These are phyloP conservation scores for Lotmaria passim DNA, from an alignment of 208 protist genomes.

Conservation along the genomic window DNA sequence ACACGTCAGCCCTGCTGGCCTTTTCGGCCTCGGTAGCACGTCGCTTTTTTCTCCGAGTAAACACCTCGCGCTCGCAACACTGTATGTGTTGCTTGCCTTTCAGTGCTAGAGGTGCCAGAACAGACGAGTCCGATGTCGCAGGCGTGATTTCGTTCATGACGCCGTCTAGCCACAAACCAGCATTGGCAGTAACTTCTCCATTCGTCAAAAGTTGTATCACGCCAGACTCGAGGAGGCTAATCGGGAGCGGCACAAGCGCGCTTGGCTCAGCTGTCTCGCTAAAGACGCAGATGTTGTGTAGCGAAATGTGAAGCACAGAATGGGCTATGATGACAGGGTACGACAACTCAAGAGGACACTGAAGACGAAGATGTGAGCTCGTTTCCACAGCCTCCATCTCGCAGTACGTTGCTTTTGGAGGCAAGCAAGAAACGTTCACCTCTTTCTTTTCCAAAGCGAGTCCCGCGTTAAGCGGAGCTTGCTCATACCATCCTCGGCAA, in stretches of 20 bases:
- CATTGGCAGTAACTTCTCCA: constrained; percentile 32
- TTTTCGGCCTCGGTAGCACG: constrained; percentile 28
- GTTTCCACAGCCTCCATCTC: constrained; percentile 54
- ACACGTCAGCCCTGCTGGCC: constrained; percentile 31
- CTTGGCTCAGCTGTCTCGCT: constrained; percentile 46
- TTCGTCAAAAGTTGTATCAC: constrained; percentile 62
- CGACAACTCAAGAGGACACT: constrained; percentile 82
- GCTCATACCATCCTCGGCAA: constrained; percentile 85
- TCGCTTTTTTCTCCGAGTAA: constrained; percentile 44
- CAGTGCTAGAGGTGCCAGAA: constrained; percentile 55
- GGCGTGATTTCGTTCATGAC: constrained; percentile 51
- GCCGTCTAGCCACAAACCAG: constrained; percentile 78
- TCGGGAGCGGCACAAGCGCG: constrained; percentile 57
- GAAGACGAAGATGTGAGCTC: constrained; percentile 36
- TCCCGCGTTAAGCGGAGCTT: constrained; percentile 47
- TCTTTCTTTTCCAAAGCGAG: constrained; percentile 45
- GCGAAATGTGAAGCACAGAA: constrained; percentile 74
- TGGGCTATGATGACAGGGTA: constrained; percentile 75
- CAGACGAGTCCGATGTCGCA: constrained; percentile 44
- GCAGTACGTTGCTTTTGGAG: constrained; percentile 50
- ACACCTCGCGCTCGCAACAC: constrained; percentile 54
- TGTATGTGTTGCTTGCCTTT: constrained; percentile 48
- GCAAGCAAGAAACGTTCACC: constrained; percentile 65
- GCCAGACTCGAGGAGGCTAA: constrained; percentile 54
- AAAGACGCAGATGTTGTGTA: constrained; percentile 84